A percentile compares a stretch with the other conserved stretches of the same genome.
Conservation (phyloP, 1,284 basidiomycete genomes). For the Cerrena zonata region DNA sequence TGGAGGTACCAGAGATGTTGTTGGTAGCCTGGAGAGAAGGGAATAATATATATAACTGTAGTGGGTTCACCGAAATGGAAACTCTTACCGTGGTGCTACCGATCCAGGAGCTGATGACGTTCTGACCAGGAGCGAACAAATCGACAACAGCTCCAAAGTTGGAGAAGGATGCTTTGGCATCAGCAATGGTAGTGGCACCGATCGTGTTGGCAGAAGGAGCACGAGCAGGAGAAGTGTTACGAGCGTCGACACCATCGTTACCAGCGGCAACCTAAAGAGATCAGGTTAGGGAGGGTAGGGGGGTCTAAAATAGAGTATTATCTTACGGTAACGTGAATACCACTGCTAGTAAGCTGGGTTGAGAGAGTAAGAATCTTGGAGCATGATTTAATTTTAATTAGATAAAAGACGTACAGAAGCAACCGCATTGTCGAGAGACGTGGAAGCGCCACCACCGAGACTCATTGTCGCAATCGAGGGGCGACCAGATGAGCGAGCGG, state of each 20-base stretch:
- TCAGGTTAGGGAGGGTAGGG: no score
- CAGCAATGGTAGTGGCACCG: constrained; percentile 52
- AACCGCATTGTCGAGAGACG: constrained; percentile 62
- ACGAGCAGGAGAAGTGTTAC: constrained; percentile 27
- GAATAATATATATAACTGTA: not conserved
- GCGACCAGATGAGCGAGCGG: constrained; percentile 45
- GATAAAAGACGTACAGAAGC: constrained; percentile 19
- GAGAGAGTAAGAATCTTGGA: not conserved
- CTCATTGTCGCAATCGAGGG: constrained; percentile 67
- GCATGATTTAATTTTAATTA: no score
- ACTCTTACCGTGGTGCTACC: constrained; percentile 22
- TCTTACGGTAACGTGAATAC: constrained; percentile 30
- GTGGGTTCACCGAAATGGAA: not conserved
- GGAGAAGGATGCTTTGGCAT: constrained; percentile 34
- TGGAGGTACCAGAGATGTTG: constrained; percentile 30
- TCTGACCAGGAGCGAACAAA: constrained; percentile 32
- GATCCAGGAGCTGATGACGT: constrained; percentile 30
- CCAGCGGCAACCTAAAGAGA: no score
- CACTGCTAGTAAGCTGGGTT: constrained; percentile 19
- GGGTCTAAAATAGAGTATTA: no score
- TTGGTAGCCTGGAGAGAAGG: constrained; percentile 20
- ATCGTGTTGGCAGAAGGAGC: constrained; percentile 55
- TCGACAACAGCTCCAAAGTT: constrained; percentile 33
- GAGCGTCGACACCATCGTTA: constrained; percentile 26
- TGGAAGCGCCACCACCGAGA: constrained; percentile 60